Conservation (phyloP, 2,329 filamentous ascomycete genomes). For the Cucurbitaria berberidis region DNA sequence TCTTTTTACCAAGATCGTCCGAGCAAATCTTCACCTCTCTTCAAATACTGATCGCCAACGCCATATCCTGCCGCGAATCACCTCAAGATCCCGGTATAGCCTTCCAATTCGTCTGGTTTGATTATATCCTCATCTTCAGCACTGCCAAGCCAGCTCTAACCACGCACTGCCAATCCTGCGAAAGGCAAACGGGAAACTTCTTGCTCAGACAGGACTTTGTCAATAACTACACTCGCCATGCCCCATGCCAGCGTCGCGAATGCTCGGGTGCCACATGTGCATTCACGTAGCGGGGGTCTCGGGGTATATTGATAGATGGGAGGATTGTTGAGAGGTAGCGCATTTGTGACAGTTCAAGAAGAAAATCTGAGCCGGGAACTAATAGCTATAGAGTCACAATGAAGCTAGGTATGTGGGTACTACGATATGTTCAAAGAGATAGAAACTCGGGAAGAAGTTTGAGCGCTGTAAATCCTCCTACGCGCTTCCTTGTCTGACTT, state of each 20-base stretch:
- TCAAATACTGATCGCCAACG: background rate
- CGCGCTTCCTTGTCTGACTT: background rate
- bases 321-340: conserved; percentile 1
- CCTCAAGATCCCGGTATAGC: background rate
- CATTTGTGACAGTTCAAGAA: too few species aligned
- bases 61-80: background rate
- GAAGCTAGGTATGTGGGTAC: too few species aligned
- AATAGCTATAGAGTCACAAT: background rate
- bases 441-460: too few species aligned
- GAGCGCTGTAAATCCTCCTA: too few species aligned
- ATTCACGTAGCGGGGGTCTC: conserved; percentile 3
- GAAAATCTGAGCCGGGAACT: too few species aligned
- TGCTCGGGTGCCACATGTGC: conserved; percentile 13
- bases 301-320: background rate
- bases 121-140: conserved; percentile 5
- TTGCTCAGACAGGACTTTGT: conserved; percentile 3
- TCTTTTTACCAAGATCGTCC: background rate
- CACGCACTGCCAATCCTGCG: conserved; percentile 19
- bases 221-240: conserved; percentile 14
- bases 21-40: background rate
- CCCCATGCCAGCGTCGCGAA: conserved; percentile 22
- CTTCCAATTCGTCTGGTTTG: background rate
- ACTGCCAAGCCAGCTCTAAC: conserved; percentile 19
- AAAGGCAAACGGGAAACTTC: conserved; percentile 14
- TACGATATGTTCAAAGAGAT: background rate